A percentile compares a stretch with the other conserved stretches of the same genome.
Conservation (phyloP, 495 filamentous ascomycete genomes). For the Immersiella caudata region DNA sequence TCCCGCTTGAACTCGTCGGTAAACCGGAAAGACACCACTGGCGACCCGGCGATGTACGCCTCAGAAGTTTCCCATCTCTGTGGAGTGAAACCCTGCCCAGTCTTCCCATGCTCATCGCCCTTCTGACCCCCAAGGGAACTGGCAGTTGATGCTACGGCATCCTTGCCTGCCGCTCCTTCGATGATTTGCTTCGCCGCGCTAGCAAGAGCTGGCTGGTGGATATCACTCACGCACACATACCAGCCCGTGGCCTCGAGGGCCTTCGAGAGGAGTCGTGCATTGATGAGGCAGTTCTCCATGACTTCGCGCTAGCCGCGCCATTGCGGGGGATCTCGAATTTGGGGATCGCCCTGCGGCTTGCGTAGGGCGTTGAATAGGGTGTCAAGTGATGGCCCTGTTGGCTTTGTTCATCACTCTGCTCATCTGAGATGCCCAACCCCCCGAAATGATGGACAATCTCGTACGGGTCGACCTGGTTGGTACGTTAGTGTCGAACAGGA, state of each 20-base stretch:
- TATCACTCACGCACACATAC: conserved; percentile 71
- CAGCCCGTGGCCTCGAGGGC: conserved; percentile 70
- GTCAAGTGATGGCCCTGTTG: conserved; percentile 52
- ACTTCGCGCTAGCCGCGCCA: conserved; percentile 65
- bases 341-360: conserved; percentile 61
- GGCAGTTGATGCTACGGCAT: conserved; percentile 41
- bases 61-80: conserved; percentile 53
- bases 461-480: conserved; percentile 62
- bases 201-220: conserved; percentile 56
- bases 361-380: conserved; percentile 66
- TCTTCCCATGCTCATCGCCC: not conserved
- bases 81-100: not conserved
- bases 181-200: conserved; percentile 22
- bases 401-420: conserved; percentile 45
- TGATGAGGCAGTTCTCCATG: conserved; percentile 73
- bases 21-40: conserved; percentile 72
- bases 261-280: conserved; percentile 68
- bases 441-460: conserved; percentile 60
- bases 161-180: conserved; percentile 9
- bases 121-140: not conserved
- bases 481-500: not conserved
- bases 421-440: conserved; percentile 43
- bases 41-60: conserved; percentile 68
- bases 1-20: conserved; percentile 63
- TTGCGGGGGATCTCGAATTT: conserved; percentile 67